Conservation (phyloP, 2,329 filamentous ascomycete species). For the Pezizomycotina sp. region DNA sequence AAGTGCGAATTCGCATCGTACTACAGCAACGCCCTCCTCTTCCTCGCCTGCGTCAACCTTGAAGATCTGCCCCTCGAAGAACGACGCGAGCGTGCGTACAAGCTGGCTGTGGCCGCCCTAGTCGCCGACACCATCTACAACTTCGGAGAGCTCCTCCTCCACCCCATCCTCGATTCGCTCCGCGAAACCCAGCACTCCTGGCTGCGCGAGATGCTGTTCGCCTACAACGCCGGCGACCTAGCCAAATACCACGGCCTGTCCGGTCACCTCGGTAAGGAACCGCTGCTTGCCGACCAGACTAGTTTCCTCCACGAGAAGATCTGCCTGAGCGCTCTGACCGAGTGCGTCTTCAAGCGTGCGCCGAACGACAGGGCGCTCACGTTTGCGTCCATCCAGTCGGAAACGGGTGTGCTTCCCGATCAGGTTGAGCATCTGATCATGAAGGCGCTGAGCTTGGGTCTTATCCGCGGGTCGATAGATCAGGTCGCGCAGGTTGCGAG, state of each 20-base stretch:
- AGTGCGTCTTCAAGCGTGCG: conserved; percentile 87
- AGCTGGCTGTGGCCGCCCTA: conserved; percentile 79
- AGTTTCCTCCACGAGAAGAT: conserved; percentile 92
- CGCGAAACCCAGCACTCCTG: conserved; percentile 59
- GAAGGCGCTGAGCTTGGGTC: conserved; percentile 90
- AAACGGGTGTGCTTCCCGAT: conserved; percentile 78
- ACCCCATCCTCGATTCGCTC: conserved; percentile 83
- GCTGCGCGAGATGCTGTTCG: conserved; percentile 89
- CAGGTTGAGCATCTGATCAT: conserved; percentile 98
- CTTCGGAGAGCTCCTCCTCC: conserved; percentile 94
- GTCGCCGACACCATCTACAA: conserved; percentile 96
- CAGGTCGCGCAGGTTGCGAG: conserved; percentile 87
- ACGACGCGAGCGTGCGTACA: conserved; percentile 69
- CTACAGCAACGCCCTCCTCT: conserved; percentile 94
- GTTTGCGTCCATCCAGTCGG: conserved; percentile 70
- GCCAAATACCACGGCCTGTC: conserved; percentile 69
- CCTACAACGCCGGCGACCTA: conserved; percentile 91
- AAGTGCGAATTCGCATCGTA: conserved; percentile 90
- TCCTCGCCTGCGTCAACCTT: conserved; percentile 88
- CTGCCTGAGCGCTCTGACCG: conserved; percentile 84
- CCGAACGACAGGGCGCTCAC: conserved; percentile 92
- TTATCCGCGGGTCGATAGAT: conserved; percentile 83
- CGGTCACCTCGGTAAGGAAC: conserved; percentile 63
- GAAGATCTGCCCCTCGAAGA: conserved; percentile 56
- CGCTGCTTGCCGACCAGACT: conserved; percentile 61